Conservation (phyloP, 2,329 filamentous ascomycete genomes). For the Talaromyces sp. region DNA sequence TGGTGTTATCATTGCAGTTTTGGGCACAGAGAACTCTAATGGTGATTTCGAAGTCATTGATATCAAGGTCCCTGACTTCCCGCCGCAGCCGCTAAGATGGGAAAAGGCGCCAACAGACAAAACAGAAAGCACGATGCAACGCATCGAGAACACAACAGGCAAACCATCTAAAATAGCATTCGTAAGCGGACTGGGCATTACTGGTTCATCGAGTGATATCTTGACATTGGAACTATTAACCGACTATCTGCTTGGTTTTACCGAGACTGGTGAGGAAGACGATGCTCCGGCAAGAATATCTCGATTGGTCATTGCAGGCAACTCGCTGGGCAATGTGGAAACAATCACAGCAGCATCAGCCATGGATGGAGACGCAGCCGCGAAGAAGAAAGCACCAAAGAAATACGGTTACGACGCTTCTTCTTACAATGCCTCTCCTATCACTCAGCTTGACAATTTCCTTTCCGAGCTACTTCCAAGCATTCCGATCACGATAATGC, state of each 20-base stretch:
- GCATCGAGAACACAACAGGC: slow-evolving; percentile 43
- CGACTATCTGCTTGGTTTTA: slow-evolving; percentile 85
- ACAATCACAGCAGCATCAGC: slow-evolving; percentile 31
- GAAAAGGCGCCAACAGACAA: slow-evolving; percentile 51
- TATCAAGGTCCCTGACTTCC: slow-evolving; percentile 79
- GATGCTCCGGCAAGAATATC: slow-evolving; percentile 58
- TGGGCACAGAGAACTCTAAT: slow-evolving; percentile 88
- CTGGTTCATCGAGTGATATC: slow-evolving; percentile 68
- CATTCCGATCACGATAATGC: slow-evolving; percentile 83
- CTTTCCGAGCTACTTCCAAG: slow-evolving; percentile 76
- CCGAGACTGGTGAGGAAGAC: slow-evolving; percentile 54
- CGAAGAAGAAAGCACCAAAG: slow-evolving; percentile 55
- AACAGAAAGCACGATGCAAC: slow-evolving; percentile 31
- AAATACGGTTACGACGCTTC: slow-evolving; percentile 94
- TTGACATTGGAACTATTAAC: slow-evolving; percentile 72
- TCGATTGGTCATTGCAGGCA: slow-evolving; percentile 84
- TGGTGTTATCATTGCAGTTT: slow-evolving; percentile 86
- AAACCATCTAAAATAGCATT: slow-evolving; percentile 71
- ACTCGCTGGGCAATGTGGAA: slow-evolving; percentile 62
- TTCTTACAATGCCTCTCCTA: slow-evolving; percentile 81
- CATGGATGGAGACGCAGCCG: slow-evolving; percentile 29
- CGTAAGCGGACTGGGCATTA: slow-evolving; percentile 82
- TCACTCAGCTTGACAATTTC: slow-evolving; percentile 77
- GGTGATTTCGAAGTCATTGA: slow-evolving; percentile 92
- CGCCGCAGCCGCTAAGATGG: slow-evolving; percentile 79